Percentiles rank a stretch among this genome's conserved stretches.
phyloP scores from a whole-genome alignment of 2,329 filamentous ascomycete species.

The Neofusicoccum sp. region DNA sequence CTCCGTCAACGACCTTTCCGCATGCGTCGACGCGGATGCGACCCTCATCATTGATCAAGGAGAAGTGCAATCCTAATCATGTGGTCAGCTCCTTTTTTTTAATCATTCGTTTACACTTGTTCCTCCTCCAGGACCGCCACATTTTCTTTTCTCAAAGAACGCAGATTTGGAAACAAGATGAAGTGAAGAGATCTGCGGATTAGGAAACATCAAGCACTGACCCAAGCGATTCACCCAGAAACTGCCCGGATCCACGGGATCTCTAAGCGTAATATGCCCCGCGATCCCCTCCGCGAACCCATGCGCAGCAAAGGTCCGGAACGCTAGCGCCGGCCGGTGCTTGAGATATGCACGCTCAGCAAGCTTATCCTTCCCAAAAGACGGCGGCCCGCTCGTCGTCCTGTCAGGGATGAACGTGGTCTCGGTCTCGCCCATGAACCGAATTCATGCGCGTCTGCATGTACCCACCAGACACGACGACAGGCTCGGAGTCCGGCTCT shows the following conservation, averaged over 20 bases:
- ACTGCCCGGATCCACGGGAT: slow-evolving; percentile 60
- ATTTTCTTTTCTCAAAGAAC: too few relatives aligned
- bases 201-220: slow-evolving; percentile 55
- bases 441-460: too few relatives aligned
- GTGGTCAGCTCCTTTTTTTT: slow-evolving; percentile 53
- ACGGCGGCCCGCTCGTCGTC: too few relatives aligned
- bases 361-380: slow-evolving; percentile 30
- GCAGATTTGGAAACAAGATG: too few relatives aligned
- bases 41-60: slow-evolving; percentile 62
- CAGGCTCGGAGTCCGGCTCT: too few relatives aligned
- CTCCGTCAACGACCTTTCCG: slow-evolving; percentile 64
- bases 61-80: slow-evolving; percentile 67
- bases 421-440: too few relatives aligned
- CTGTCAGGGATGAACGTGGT: too few relatives aligned
- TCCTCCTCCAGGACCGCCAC: too few relatives aligned
- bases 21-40: slow-evolving; percentile 62
- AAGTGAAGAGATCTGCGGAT: slow-evolving; percentile 25
- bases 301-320: slow-evolving; percentile 43
- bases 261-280: slow-evolving; percentile 63
- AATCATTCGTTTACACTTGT: too few relatives aligned
- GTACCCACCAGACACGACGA: too few relatives aligned
- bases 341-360: slow-evolving; percentile 42
- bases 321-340: slow-evolving; percentile 40
- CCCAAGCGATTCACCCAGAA: slow-evolving; percentile 72
- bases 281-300: slow-evolving; percentile 53